phyloP scores from a whole-genome alignment of 1,284 basidiomycete species.

The Leccinum pseudoinsigne region DNA sequence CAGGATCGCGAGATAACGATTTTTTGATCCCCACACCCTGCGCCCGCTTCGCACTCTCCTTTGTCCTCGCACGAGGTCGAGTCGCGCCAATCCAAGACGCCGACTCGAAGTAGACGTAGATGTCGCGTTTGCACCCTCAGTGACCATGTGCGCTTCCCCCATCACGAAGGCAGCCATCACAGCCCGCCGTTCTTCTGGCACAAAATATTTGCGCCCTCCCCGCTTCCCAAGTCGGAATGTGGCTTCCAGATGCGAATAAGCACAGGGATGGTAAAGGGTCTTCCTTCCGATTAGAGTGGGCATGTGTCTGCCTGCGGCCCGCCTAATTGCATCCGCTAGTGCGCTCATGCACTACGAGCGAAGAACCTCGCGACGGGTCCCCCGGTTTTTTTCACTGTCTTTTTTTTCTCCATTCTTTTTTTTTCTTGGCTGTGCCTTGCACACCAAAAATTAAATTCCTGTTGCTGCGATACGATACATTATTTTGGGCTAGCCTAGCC shows the following conservation, averaged over 20 bases:
- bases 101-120: slow-evolving; percentile 9
- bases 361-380: slow-evolving; percentile 17
- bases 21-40: slow-evolving; percentile 12
- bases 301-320: slow-evolving; percentile 34
- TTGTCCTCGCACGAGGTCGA: slow-evolving; percentile 19
- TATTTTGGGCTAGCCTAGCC: slow-evolving; percentile 12
- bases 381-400: slow-evolving; percentile 7
- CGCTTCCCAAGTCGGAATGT: slow-evolving; percentile 21
- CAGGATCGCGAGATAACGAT: slow-evolving; percentile 35
- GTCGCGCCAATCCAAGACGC: slow-evolving; percentile 27
- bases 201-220: slow-evolving; percentile 8
- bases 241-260: slow-evolving; percentile 19
- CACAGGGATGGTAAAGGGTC: slow-evolving; percentile 29
- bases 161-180: slow-evolving; percentile 26
- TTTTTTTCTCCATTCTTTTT: not conserved
- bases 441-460: slow-evolving; percentile 12
- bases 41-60: slow-evolving; percentile 9
- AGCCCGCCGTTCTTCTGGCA: slow-evolving; percentile 19
- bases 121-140: not conserved
- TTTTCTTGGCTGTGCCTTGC: slow-evolving; percentile 15
- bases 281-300: slow-evolving; percentile 17
- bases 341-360: slow-evolving; percentile 22
- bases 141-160: slow-evolving; percentile 10
- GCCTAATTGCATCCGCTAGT: slow-evolving; percentile 29
- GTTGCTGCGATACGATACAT: slow-evolving; percentile 1